Conservation (phyloP, 1,139 yeast species). For the Keqinozyma sinolaborantium region DNA sequence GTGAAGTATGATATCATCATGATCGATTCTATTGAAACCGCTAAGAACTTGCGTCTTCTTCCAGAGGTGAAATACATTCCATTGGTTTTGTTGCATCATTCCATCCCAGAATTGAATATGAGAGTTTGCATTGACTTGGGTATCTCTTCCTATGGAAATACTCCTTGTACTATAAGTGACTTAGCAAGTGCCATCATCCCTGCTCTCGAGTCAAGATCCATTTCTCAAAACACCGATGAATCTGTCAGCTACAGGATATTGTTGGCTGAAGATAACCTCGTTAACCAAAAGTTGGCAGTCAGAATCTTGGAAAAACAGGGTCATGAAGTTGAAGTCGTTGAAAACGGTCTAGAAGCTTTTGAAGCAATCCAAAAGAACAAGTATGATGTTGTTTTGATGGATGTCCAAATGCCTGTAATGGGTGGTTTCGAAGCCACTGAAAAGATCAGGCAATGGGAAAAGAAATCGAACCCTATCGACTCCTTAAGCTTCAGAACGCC, state of each 20-base stretch:
- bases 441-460: conserved; percentile 83
- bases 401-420: conserved; percentile 94
- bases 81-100: conserved; percentile 70
- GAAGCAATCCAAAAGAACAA: conserved; percentile 66
- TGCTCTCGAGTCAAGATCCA: conserved; percentile 77
- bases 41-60: conserved; percentile 61
- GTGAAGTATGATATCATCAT: conserved; percentile 74
- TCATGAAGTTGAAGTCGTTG: conserved; percentile 78
- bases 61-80: conserved; percentile 82
- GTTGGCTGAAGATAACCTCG: conserved; percentile 84
- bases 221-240: conserved; percentile 77
- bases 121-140: conserved; percentile 81
- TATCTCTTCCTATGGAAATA: conserved; percentile 82
- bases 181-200: conserved; percentile 81
- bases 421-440: conserved; percentile 92
- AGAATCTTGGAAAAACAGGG: conserved; percentile 80
- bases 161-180: conserved; percentile 80
- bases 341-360: conserved; percentile 79
- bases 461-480: conserved; percentile 72
- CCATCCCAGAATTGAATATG: conserved; percentile 76
- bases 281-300: conserved; percentile 83
- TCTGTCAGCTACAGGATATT: conserved; percentile 70
- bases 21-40: conserved; percentile 75
- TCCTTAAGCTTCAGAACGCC: conserved; percentile 67
- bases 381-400: conserved; percentile 85